Evolutionary conservation across 1,284 basidiomycete genomes (phyloP), one percentile per base, ranked within the genome.

Genomic region (Trichosporon coremiiforme): DNA sequence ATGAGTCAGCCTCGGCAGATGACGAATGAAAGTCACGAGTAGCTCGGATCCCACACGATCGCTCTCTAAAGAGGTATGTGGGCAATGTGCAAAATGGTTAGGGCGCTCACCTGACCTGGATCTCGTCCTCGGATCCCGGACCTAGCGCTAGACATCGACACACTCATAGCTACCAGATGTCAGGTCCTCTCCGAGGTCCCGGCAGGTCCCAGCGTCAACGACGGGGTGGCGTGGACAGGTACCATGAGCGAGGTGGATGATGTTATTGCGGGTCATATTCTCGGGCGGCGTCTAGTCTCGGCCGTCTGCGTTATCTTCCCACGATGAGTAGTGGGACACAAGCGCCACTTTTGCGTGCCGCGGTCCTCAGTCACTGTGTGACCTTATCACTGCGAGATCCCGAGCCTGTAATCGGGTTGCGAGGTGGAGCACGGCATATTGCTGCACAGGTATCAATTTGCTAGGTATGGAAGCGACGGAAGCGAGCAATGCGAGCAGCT

Each of bases 351-450:
- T 17, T 17, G 20, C 50, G 50, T 20, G 9, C 50, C 22, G 50
- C 50, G 8, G 22, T 20, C 20, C 20, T 7, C 50, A 53, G 50
- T 20, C 20, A 53, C 50, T 53, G 50, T 25, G 50, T 20, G 50
- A 53, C 50, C 50, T 53, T 53, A 53, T 53, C 50, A 12, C 50
- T 53, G 22, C 50, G 50, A 53, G 50, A 53, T 53, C 50, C 25
- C 50, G 50, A 53, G 50, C 22, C n/a, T 53, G 50, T 12, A 17
- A 10, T 9, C 17, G n/a, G 50, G 50, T 4, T 10, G 17, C 2
- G 50, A 53, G 50, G 20, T 17, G 50, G 50, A 17, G 50, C 20
- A 22, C 20, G 20, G 20, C 50, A 53, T 45, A 6, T 53, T 7
- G 5, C 10, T 10, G 50, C 22, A 25, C 50, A 22, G 20, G 22